Evolutionary conservation across 768 basidiomycete species (phyloP), one percentile per base, ranked within the genome.

Genomic region (Boletus sp.): DNA sequence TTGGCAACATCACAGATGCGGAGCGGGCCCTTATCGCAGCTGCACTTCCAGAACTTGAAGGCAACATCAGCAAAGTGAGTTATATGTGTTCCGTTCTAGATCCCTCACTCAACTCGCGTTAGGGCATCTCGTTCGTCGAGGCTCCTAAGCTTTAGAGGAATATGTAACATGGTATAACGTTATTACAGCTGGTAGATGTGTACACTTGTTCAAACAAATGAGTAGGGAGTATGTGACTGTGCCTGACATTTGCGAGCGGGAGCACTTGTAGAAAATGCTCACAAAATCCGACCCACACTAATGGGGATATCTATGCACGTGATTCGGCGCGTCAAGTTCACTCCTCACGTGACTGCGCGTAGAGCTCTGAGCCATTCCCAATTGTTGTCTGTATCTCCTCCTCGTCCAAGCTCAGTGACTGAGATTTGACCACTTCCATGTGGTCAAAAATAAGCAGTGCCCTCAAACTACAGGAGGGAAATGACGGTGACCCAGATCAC

Each of bases 1-100:
- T 98, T 39, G 96, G 95, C 5, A 76, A 77, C 45, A 73, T 95
- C 64, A 83, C 85, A 2, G 77, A 79, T 2, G 81, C 75, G 50
- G 96, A 99, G 79, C 71, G 83, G 64, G 73, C 64, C n/a, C 85
- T 98, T 52, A 70, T 99, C 69, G 74, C 81, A 61, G 88, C 87
- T 62, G 91, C 90, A 38, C 68, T 98, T 51, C 86, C 89, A 13
- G 95, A 98, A 70, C 79, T 96, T 33, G 64, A 67, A 47, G 76
- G 65, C 50, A 93, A 85, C 75, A 93, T 96, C 63, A 72, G 81
- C 47, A 89, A 81, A 61, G 88, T 86, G 55, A 41, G 78, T 74
- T 43, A 7, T 25, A 32, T 41, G 15, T n/a, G n/a, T 27, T 37
- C 7, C 4, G 3, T 25, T 45, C 15, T 11, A 17, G 15, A 5